A percentile compares a stretch with the other conserved stretches of the same genome.
Evolutionary conservation across 257 asterid species (phyloP).

Genomic region (Scutellaria barbata): DNA sequence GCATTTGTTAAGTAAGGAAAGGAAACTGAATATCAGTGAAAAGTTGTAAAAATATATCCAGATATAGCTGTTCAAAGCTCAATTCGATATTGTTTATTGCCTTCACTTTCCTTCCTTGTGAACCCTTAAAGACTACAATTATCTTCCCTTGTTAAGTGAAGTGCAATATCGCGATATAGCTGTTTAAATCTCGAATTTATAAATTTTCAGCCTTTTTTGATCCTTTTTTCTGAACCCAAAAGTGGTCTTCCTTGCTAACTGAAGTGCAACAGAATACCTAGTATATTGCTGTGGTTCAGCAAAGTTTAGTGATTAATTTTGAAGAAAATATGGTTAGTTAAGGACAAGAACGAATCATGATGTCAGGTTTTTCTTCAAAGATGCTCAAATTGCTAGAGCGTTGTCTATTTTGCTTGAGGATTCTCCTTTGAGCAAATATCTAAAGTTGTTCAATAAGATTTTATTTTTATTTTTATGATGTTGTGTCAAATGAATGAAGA

Average conservation of each 20-base stretch:
- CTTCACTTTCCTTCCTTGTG: no score
- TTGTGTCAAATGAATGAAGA: not conserved
- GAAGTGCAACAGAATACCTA: not conserved
- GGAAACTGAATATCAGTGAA: not conserved
- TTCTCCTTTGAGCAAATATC: conserved; percentile 20
- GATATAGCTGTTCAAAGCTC: not conserved
- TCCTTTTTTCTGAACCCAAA: not conserved
- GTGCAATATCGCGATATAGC: no score
- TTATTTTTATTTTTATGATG: not conserved
- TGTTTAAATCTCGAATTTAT: no score
- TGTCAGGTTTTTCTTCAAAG: no score
- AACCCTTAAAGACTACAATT: no score
- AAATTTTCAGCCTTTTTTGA: no score
- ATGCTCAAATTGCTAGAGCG: not conserved
- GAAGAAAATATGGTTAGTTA: no score
- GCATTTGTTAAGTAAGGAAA: not conserved
- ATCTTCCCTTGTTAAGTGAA: no score
- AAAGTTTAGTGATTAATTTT: no score
- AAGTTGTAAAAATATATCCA: not conserved
- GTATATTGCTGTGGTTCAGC: not conserved
- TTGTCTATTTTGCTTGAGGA: not conserved
- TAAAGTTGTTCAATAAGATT: not conserved
- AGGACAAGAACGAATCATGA: no score
- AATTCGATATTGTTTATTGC: not conserved
- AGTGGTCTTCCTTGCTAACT: not conserved